Percentiles rank a stretch among this genome's conserved stretches.
Conservation (phyloP, 345 rosid species). For the Populus ilicifolia region DNA sequence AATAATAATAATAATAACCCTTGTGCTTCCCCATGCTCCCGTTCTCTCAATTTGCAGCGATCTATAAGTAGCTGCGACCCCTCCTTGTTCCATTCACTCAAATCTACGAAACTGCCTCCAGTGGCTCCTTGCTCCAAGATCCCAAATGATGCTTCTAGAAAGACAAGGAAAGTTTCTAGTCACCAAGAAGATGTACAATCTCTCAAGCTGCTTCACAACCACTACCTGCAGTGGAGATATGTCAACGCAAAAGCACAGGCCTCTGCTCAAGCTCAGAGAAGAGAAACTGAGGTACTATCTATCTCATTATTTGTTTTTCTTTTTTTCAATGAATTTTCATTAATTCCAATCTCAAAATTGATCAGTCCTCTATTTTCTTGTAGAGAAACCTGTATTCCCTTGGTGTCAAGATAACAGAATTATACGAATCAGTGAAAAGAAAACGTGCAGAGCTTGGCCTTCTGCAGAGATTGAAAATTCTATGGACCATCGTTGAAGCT, state of each 20-base stretch:
- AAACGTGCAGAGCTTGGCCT: conserved; percentile 53
- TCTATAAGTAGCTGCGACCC: conserved; percentile 12
- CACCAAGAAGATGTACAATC: conserved; percentile 63
- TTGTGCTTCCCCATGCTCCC: conserved; percentile 28
- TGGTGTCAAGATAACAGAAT: conserved; percentile 48
- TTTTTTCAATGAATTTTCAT: background rate
- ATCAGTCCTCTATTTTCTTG: conserved; percentile 12
- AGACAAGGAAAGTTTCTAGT: conserved; percentile 38
- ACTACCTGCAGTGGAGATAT: conserved; percentile 77
- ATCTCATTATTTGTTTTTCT: background rate
- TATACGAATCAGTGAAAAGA: conserved; percentile 54
- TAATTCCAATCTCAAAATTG: background rate
- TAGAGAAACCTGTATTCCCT: conserved; percentile 63
- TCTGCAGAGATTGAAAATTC: conserved; percentile 38
- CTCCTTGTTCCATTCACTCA: conserved; percentile 20
- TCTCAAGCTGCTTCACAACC: conserved; percentile 64
- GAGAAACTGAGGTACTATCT: conserved; percentile 58
- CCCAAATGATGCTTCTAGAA: conserved; percentile 35
- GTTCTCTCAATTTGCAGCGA: conserved; percentile 34
- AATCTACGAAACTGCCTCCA: conserved; percentile 44
- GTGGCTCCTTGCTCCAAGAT: conserved; percentile 41
- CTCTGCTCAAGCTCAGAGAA: conserved; percentile 48
- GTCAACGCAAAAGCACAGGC: conserved; percentile 72
- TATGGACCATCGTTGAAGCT: conserved; percentile 51
- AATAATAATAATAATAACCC: conserved; percentile 1